Evolutionary conservation across 2,329 filamentous ascomycete species (phyloP).

Genomic region (Trichoderma sp.): DNA sequence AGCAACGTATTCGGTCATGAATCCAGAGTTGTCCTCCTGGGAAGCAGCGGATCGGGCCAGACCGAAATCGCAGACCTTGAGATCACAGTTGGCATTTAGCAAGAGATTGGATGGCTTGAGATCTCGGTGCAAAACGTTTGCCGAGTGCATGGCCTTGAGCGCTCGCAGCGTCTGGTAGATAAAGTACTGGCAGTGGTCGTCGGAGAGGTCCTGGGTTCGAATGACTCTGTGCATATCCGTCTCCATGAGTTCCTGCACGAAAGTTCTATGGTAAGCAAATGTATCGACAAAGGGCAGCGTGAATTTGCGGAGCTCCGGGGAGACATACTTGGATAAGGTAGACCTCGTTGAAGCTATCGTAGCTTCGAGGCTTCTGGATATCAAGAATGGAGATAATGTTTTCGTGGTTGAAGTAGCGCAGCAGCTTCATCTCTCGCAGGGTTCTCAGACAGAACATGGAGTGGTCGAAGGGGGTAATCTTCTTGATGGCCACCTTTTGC

Average conservation of each 20-base stretch:
- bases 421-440: conserved; percentile 96
- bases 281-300: background rate
- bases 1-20: conserved; percentile 99
- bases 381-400: conserved; percentile 99
- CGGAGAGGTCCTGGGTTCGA: conserved; percentile 94
- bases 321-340: conserved; percentile 90
- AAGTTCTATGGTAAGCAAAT: background rate
- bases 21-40: conserved; percentile 98
- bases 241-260: conserved; percentile 89
- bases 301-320: background rate
- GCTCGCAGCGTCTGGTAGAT: conserved; percentile 99
- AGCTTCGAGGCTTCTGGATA: conserved; percentile 96
- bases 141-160: conserved; percentile 98
- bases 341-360: conserved; percentile 94
- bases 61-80: conserved; percentile 99
- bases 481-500: conserved; percentile 99
- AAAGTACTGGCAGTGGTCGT: conserved; percentile 99
- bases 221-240: conserved; percentile 99
- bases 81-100: conserved; percentile 96
- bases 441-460: conserved; percentile 98
- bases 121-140: conserved; percentile 95
- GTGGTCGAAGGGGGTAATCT: conserved; percentile 98
- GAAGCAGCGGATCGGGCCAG: conserved; percentile 93
- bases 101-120: conserved; percentile 96
- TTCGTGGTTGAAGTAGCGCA: conserved; percentile 99